Conservation (phyloP, 1,284 basidiomycete species). For the Butyriboletus appendiculatus region DNA sequence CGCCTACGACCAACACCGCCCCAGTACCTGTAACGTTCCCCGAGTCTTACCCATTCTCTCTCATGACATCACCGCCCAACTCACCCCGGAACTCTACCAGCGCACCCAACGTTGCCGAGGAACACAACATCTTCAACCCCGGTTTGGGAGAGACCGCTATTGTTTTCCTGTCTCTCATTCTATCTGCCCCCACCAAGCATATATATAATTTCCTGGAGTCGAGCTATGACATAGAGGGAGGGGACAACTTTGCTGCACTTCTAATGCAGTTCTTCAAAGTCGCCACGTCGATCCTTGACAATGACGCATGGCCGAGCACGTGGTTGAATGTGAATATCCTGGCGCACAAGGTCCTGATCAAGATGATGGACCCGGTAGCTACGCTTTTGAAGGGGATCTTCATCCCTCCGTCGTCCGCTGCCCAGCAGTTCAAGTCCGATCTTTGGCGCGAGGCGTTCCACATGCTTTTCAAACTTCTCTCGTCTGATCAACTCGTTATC, state of each 20-base stretch:
- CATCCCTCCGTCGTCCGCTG: slow-evolving; percentile 68
- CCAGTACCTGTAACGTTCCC: slow-evolving; percentile 86
- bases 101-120: slow-evolving; percentile 43
- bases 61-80: slow-evolving; percentile 70
- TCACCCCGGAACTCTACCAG: slow-evolving; percentile 46
- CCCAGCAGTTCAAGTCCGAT: slow-evolving; percentile 70
- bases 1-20: slow-evolving; percentile 61
- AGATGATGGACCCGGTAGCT: slow-evolving; percentile 84
- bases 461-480: slow-evolving; percentile 83
- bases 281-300: slow-evolving; percentile 79
- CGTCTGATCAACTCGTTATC: slow-evolving; percentile 89
- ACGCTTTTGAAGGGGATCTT: slow-evolving; percentile 80
- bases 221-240: slow-evolving; percentile 84
- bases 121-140: slow-evolving; percentile 65
- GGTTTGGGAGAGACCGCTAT: slow-evolving; percentile 86
- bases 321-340: slow-evolving; percentile 95
- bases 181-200: slow-evolving; percentile 78
- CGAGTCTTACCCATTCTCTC: slow-evolving; percentile 89
- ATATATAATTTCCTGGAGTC: slow-evolving; percentile 81
- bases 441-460: slow-evolving; percentile 86
- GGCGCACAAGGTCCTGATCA: slow-evolving; percentile 86
- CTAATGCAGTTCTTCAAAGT: slow-evolving; percentile 84
- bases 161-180: slow-evolving; percentile 81
- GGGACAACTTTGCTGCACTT: slow-evolving; percentile 71
- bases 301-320: slow-evolving; percentile 87